Evolutionary conservation across 345 rosid genomes (phyloP), one percentile per base, ranked within the genome.

Genomic region (Isatis tinctoria): DNA sequence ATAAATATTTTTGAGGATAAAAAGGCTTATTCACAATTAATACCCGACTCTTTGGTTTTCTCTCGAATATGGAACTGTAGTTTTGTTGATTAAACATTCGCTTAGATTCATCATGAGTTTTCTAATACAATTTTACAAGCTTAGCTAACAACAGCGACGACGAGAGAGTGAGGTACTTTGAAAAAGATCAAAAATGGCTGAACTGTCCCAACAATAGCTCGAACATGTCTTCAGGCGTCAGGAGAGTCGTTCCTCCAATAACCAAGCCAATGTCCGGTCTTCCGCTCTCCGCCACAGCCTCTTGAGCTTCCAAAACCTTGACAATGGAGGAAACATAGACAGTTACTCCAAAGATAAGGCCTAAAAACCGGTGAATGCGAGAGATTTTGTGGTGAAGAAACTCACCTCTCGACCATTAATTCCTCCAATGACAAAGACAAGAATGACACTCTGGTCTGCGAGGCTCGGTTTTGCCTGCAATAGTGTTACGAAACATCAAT

Each of bases 191-290:
- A 32, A 83, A 77, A 71, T 75, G 81, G 78, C 93, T 87, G 14
- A 81, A 84, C 22, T 85, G 74, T 33, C 96, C 96, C 61, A 90
- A 32, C 18, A 94, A 82, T 64, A 87, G 71, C 76, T 87, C 96
- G 73, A 94, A 82, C 98, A 91, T 91, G 83, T 85, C 84, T 32
- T 81, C 86, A 7, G 98, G 96, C 10, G 93, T 88, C 43, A 94
- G 82, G 67, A 94, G 85, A n/a, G 96, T 91, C 22, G 98, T 91
- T 80, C 98, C 98, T 6, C 98, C 98, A 20, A 85, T 76, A 68
- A 91, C 81, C 80, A 90, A 49, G 49, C 85, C 90, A 47, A 87
- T 60, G 56, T 94, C 96, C 1, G 97, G 96, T 81, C 90, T 87
- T 73, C 95, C 92, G 37, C 88, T 83, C 74, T 90, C 96, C 2